phyloP scores from a whole-genome alignment of 768 basidiomycete species.

The Chiua virens region DNA sequence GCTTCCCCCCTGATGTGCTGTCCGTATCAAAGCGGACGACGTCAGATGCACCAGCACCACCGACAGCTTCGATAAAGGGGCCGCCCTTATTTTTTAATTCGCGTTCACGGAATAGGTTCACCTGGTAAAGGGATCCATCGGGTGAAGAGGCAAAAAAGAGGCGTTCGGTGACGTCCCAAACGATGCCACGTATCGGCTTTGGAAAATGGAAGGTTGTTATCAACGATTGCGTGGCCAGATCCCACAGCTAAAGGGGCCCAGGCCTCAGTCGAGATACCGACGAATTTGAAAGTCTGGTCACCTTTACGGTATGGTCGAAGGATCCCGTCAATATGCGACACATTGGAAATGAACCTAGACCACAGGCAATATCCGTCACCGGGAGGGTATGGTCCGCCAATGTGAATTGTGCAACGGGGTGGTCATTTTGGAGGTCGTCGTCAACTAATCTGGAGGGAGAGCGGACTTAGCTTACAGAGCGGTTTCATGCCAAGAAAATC shows the following conservation, averaged over 20 bases:
- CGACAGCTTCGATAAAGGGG: conserved; percentile 62
- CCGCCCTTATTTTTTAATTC: conserved; percentile 51
- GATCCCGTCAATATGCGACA: conserved; percentile 81
- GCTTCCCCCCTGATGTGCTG: conserved; percentile 45
- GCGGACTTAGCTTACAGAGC: conserved; percentile 11
- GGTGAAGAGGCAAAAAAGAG: conserved; percentile 84
- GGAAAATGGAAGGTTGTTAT: conserved; percentile 90
- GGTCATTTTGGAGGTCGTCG: conserved; percentile 69
- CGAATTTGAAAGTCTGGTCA: conserved; percentile 31
- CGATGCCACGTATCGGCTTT: conserved; percentile 63
- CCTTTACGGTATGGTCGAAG: conserved; percentile 90
- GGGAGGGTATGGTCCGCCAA: conserved; percentile 92
- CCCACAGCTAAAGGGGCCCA: conserved; percentile 74
- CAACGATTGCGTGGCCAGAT: conserved; percentile 68
- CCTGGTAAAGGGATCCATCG: conserved; percentile 74
- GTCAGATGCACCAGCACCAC: conserved; percentile 70
- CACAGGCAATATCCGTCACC: conserved; percentile 78
- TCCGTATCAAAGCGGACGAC: conserved; percentile 66
- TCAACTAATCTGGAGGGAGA: conserved; percentile 61
- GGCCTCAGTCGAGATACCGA: conserved; percentile 9
- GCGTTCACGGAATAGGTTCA: conserved; percentile 71
- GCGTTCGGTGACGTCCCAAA: conserved; percentile 84
- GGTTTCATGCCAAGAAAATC: conserved; percentile 1
- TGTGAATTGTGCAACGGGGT: conserved; percentile 73
- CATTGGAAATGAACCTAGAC: conserved; percentile 74